Evolutionary conservation across 805 yeast genomes (phyloP), one percentile per base, ranked within the genome.

Genomic region (Kuraishia molischiana): DNA sequence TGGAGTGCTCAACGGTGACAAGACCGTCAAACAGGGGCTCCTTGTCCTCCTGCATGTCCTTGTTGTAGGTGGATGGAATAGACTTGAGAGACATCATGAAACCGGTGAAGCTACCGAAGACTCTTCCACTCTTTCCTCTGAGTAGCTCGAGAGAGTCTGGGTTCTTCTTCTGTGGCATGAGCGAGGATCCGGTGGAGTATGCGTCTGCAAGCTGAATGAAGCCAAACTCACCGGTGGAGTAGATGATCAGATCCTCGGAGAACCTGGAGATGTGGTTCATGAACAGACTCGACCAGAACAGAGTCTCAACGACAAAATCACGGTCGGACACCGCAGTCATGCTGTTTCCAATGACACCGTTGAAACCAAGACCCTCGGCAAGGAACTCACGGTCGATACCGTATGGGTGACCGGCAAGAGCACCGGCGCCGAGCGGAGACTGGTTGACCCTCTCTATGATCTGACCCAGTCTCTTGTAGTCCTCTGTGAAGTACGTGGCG

Each of bases 111-210:
- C 89, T 79, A 58, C 99, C 99, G 53, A 92, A 89, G 4, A 86
- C 95, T 61, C 99, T 80, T 38, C 99, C 99, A 9, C 94, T 79
- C 64, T 92, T 92, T 42, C 99, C 99, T 62, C 99, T 77, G 54
- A 94, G 72, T 44, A 92, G 72, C 66, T 92, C 99, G 48, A 92
- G 69, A 21, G 95, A 85, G 60, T 92, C 99, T 3, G 98, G 96
- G 65, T 92, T 92, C 64, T 92, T 92, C 78, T 92, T 92, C 64
- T 92, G 98, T 19, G 99, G 99, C 99, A 92, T 92, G 56, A 92
- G 72, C 20, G 96, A 86, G 5, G 97, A 86, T 11, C 99, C 99
- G 6, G 99, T 92, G 1, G 98, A 92, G 63, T 92, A 92, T 19
- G 98, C 97, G 58, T 92, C 99, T 10, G 96, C 94, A 37, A 89